These are phyloP conservation scores for Tylopilus intermedius DNA, from an alignment of 768 basidiomycete species.

Conservation along the genomic window DNA sequence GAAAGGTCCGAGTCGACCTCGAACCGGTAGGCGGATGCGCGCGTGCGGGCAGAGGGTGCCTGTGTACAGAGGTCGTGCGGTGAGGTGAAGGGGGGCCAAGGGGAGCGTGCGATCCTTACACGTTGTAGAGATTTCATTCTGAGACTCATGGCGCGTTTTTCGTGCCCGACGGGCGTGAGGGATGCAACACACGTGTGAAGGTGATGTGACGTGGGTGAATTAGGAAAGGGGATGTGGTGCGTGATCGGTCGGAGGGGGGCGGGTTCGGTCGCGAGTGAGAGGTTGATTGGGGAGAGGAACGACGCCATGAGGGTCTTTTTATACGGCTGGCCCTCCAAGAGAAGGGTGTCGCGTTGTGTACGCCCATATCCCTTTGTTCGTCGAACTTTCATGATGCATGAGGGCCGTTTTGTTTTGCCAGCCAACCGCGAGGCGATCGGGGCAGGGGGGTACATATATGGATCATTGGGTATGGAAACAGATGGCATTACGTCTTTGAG, in stretches of 20 bases:
- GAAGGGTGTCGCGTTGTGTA: slow-evolving; percentile 5
- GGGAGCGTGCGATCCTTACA: slow-evolving; percentile 5
- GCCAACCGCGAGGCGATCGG: slow-evolving; percentile 15
- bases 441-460: slow-evolving; percentile 5
- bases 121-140: slow-evolving; percentile 6
- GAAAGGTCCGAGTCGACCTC: slow-evolving; percentile 14
- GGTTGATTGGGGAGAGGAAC: not conserved
- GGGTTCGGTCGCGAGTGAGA: not conserved
- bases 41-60: slow-evolving; percentile 3
- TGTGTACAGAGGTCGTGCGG: not conserved
- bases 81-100: too few relatives aligned
- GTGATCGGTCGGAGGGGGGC: not conserved
- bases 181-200: not conserved
- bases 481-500: slow-evolving; percentile 12
- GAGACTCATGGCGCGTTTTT: slow-evolving; percentile 4
- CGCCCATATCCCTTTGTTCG: not conserved
- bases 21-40: slow-evolving; percentile 16
- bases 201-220: not conserved
- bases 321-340: slow-evolving; percentile 8
- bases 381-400: not conserved
- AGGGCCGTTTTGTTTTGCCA: not conserved
- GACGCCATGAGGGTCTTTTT: not conserved
- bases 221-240: not conserved
- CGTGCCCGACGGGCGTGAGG: not conserved
- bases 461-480: not conserved